Evolutionary conservation across 2,329 filamentous ascomycete species (phyloP).

Genomic region (Penicillium sp.): DNA sequence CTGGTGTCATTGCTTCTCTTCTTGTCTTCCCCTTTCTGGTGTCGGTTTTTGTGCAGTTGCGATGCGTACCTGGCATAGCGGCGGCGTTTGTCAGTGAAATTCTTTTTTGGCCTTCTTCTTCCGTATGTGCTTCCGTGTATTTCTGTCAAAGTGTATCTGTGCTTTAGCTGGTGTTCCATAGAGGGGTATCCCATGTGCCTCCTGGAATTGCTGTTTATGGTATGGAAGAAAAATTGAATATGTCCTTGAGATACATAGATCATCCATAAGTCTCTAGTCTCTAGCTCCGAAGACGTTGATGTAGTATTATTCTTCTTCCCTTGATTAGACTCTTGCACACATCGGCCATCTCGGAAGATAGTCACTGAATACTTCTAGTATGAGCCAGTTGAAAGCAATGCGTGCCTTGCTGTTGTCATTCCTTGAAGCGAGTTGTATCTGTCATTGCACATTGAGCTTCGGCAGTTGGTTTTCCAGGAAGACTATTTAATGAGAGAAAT

Average conservation of each 20-base stretch:
- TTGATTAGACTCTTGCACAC: too few species aligned
- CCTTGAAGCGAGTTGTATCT: too few species aligned
- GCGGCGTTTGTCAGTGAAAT: slow-evolving; percentile 24
- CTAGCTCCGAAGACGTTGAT: too few species aligned
- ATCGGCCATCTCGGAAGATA: too few species aligned
- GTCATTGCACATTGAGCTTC: too few species aligned
- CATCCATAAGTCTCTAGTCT: not conserved
- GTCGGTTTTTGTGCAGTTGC: slow-evolving; percentile 22
- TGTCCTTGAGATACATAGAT: not conserved
- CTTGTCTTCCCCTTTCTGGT: not conserved
- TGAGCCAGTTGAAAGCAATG: too few species aligned
- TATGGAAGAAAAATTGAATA: not conserved
- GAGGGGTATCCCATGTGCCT: not conserved
- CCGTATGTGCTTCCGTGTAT: not conserved
- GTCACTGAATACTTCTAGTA: too few species aligned
- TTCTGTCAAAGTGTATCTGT: not conserved
- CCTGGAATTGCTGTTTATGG: slow-evolving; percentile 1
- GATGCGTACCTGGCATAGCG: slow-evolving; percentile 36
- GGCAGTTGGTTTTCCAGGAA: too few species aligned
- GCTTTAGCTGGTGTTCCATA: slow-evolving; percentile 1
- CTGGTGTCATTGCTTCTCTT: not conserved
- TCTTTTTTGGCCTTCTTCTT: slow-evolving; percentile 3
- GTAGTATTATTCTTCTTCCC: too few species aligned
- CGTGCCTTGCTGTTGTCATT: too few species aligned
- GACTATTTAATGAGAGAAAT: too few species aligned